These are phyloP conservation scores for Rhodotorula glutinis DNA, from an alignment of 1,284 basidiomycete species.

Conservation along the genomic window DNA sequence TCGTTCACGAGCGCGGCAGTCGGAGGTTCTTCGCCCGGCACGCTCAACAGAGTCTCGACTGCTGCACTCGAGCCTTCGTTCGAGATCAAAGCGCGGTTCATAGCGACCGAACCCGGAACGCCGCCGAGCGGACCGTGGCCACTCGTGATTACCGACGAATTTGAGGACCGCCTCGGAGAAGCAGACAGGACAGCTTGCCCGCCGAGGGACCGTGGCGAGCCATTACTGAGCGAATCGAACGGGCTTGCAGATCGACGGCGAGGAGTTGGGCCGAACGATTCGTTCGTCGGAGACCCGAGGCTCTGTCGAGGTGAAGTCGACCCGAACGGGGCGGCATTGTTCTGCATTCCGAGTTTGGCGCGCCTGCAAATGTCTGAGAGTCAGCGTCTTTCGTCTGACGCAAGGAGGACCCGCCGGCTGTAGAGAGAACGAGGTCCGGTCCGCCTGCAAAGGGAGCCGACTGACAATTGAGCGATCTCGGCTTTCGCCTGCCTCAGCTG, in stretches of 20 bases:
- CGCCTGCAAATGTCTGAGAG: conserved; percentile 1
- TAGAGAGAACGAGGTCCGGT: not conserved
- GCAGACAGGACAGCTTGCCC: not conserved
- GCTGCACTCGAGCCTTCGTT: conserved; percentile 8
- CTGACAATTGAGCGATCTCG: conserved; percentile 28
- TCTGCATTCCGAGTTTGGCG: conserved; percentile 27
- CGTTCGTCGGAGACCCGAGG: not conserved
- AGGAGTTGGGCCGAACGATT: not conserved
- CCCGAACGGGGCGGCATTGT: conserved; percentile 34
- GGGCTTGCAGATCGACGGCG: not conserved
- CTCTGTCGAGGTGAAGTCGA: conserved; percentile 24
- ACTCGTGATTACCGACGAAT: no score
- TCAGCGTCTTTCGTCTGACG: not conserved
- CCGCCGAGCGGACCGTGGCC: not conserved
- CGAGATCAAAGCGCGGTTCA: conserved; percentile 29
- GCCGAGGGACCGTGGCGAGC: not conserved
- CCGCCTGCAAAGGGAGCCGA: not conserved
- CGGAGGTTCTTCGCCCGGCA: not conserved
- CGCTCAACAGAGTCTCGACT: not conserved
- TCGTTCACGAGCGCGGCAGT: not conserved
- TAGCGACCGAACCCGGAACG: conserved; percentile 18
- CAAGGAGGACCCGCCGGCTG: not conserved
- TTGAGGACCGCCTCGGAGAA: not conserved
- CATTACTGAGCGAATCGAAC: not conserved
- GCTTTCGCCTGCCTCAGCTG: conserved; percentile 27